These are phyloP conservation scores for Paraphaeosphaeria minitans DNA, from an alignment of 2,329 filamentous ascomycete species.

Conservation along the genomic window DNA sequence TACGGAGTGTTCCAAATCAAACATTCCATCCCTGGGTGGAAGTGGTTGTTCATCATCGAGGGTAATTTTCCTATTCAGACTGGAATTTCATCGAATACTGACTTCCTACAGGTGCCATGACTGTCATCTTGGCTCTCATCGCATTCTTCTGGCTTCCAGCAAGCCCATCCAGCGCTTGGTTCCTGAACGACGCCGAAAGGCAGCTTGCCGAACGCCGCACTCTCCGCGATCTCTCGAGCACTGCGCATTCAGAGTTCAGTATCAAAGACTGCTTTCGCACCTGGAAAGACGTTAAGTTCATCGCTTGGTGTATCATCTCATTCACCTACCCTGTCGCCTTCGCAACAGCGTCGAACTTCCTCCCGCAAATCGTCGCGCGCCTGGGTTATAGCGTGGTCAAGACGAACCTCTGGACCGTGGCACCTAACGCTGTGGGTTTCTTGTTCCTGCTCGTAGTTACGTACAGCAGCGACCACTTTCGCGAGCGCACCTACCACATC, in stretches of 20 bases:
- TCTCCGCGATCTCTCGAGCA: constrained; percentile 53
- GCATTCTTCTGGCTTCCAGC: constrained; percentile 46
- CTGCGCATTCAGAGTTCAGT: constrained; percentile 47
- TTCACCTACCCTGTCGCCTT: constrained; percentile 58
- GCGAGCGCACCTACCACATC: constrained; percentile 56
- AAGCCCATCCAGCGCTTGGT: constrained; percentile 44
- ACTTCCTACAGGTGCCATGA: constrained; percentile 28
- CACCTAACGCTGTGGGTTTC: constrained; percentile 56
- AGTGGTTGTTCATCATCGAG: constrained; percentile 53
- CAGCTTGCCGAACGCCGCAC: constrained; percentile 51
- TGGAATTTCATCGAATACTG: background rate
- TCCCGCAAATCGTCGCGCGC: constrained; percentile 54
- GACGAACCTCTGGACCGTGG: constrained; percentile 57
- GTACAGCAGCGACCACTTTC: constrained; percentile 52
- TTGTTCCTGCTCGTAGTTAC: constrained; percentile 53
- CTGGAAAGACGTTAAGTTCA: constrained; percentile 52
- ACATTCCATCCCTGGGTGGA: constrained; percentile 49
- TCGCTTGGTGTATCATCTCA: constrained; percentile 52
- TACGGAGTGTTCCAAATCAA: constrained; percentile 56
- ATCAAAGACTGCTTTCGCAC: constrained; percentile 50
- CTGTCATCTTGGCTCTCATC: constrained; percentile 36
- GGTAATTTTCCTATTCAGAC: constrained; percentile 23
- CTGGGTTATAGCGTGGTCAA: constrained; percentile 53
- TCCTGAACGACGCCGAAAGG: constrained; percentile 43
- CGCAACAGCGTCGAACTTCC: constrained; percentile 53